These are phyloP conservation scores for Boletus pseudo-olivaceus DNA, from an alignment of 768 basidiomycete genomes.

Conservation along the genomic window DNA sequence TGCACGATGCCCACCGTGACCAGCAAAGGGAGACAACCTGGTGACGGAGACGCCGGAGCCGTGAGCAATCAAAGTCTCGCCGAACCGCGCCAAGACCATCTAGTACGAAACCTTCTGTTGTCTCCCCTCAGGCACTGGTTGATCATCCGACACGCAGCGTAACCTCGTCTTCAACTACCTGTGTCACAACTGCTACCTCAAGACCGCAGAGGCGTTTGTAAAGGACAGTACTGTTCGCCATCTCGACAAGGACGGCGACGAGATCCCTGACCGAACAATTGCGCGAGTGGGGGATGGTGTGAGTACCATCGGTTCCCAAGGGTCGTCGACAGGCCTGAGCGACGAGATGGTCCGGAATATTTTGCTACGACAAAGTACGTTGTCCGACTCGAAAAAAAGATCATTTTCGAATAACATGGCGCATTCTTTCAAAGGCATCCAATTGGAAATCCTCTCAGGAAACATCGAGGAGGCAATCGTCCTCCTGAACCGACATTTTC, in stretches of 20 bases:
- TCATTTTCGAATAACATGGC: neutral
- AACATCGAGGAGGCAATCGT: conserved; percentile 67
- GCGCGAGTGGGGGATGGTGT: conserved; percentile 7
- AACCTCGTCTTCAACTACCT: conserved; percentile 74
- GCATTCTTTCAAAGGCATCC: conserved; percentile 52
- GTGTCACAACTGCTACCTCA: conserved; percentile 67
- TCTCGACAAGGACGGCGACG: conserved; percentile 70
- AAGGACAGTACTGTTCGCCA: conserved; percentile 59
- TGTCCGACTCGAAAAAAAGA: neutral
- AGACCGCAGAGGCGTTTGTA: conserved; percentile 66
- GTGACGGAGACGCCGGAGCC: conserved; percentile 1
- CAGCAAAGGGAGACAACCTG: conserved; percentile 17
- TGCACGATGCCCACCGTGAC: conserved; percentile 18
- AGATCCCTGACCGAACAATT: conserved; percentile 36
- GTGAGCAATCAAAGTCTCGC: conserved; percentile 25
- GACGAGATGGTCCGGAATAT: conserved; percentile 44
- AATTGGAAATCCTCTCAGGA: conserved; percentile 66
- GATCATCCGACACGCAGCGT: conserved; percentile 40
- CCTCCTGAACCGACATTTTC: conserved; percentile 70
- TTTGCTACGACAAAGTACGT: conserved; percentile 53
- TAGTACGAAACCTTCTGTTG: conserved; percentile 33
- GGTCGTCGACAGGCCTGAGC: conserved; percentile 26
- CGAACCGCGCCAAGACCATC: conserved; percentile 40
- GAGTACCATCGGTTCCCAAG: conserved; percentile 8
- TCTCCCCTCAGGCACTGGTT: neutral